Evolutionary conservation across 2,329 filamentous ascomycete species (phyloP), one percentile per base, ranked within the genome.

Genomic region (Neocucurbitaria cava): DNA sequence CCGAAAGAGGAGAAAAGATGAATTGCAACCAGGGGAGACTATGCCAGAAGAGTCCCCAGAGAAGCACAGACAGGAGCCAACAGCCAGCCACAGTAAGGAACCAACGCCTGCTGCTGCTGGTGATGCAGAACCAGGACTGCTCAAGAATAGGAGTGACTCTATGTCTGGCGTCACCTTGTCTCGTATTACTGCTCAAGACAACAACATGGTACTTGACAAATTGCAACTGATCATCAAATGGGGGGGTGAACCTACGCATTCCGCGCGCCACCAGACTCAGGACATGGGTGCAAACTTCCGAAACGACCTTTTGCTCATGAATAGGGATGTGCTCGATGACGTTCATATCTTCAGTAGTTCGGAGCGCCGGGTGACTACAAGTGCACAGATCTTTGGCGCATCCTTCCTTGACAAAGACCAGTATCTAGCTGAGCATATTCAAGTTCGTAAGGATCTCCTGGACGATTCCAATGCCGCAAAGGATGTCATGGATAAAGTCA

Each of bases 401-500:
- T 89, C 92, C 1, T 99, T 99, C 74, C 80, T 98, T 39, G 90
- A 92, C 46, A 87, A 91, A 70, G 92, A 96, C 73, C 90, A 97
- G 49, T 82, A 97, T 15, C 86, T 90, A 0, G 86, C 91, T 21
- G 91, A 96, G 66, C 92, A 91, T 61, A 96, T 99, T 59, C 89
- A 87, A 30, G 89, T 98, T 52, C 88, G 95, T 48, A 99, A 99
- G 73, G 93, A 98, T 76, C 83, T 99, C 6, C 81, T 99, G 3
- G 95, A 99, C 73, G 95, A 99, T 73, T 98, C 93, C 0, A 99
- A 99, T 75, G 95, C 95, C 3, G 95, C 95, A 53, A 99, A 99
- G 75, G 95, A 99, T 73, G 92, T 96, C 70, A 99, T 97, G 90
- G 96, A 99, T 78, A 97, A 96, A 77, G 95, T 99, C 51, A 99